Evolutionary conservation across 805 yeast species (phyloP).

Genomic region (Blastobotrys parvus): DNA sequence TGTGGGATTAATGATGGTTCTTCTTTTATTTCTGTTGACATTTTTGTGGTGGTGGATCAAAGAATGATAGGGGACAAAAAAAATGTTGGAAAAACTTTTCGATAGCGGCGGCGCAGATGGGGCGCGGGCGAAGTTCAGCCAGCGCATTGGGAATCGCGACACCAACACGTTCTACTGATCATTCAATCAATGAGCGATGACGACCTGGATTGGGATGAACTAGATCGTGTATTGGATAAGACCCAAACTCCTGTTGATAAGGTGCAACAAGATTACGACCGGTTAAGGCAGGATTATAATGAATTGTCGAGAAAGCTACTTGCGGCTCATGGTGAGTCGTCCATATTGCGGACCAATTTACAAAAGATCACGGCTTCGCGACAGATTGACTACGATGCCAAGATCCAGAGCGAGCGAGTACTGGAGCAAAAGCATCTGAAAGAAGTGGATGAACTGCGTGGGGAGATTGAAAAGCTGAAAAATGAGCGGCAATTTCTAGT

Average conservation of each 20-base stretch:
- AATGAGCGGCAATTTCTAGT: slow-evolving; percentile 49
- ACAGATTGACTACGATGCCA: neutral
- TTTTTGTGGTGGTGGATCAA: neutral
- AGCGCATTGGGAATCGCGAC: too few species aligned
- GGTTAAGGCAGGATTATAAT: neutral
- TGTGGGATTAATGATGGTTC: slow-evolving; percentile 76
- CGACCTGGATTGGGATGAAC: slow-evolving; percentile 29
- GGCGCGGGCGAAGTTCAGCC: too few species aligned
- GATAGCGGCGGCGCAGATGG: too few species aligned
- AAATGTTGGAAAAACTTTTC: neutral
- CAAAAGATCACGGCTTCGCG: neutral
- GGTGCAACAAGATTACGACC: slow-evolving; percentile 15
- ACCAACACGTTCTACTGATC: too few species aligned
- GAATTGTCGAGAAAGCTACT: neutral
- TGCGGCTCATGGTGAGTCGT: neutral
- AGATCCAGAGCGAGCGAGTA: slow-evolving; percentile 10
- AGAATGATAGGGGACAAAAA: neutral
- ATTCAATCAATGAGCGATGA: too few species aligned
- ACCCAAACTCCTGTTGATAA: slow-evolving; percentile 10
- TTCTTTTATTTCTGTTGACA: slow-evolving; percentile 11
- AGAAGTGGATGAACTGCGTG: slow-evolving; percentile 35
- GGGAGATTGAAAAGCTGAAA: slow-evolving; percentile 37
- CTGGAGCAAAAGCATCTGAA: slow-evolving; percentile 23
- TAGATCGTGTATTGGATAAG: slow-evolving; percentile 22
- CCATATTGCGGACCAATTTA: neutral